Evolutionary conservation across 2,329 filamentous ascomycete species (phyloP).

Genomic region (Chaetomium sp.): DNA sequence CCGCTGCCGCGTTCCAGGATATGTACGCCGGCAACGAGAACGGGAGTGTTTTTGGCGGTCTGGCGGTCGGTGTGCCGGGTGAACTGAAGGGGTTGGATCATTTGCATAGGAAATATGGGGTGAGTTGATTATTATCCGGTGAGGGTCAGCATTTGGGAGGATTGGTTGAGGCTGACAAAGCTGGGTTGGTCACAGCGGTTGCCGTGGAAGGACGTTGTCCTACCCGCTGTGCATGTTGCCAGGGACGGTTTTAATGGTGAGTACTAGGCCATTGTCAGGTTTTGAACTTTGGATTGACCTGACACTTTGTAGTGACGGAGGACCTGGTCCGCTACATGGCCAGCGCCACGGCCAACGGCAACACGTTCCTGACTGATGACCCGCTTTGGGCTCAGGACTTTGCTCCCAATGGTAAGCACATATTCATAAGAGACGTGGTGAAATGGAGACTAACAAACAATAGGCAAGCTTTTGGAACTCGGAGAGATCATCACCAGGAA

Average conservation of each 20-base stretch:
- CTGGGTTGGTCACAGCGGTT: conserved; percentile 30
- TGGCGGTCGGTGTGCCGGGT: conserved; percentile 66
- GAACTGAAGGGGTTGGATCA: conserved; percentile 74
- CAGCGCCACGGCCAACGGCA: conserved; percentile 31
- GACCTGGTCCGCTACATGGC: conserved; percentile 73
- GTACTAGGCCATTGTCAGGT: conserved; percentile 4
- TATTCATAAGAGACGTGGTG: background rate
- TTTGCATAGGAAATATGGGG: conserved; percentile 66
- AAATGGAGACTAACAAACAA: background rate
- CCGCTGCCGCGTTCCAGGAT: conserved; percentile 69
- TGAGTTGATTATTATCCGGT: conserved; percentile 26
- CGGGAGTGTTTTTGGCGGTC: conserved; percentile 63
- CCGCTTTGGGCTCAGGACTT: conserved; percentile 83
- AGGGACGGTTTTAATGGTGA: conserved; percentile 58
- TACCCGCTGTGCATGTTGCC: conserved; percentile 68
- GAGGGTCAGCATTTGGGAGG: no score
- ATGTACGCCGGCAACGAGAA: conserved; percentile 73
- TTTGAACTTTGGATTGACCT: conserved; percentile 12
- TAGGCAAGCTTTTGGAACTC: conserved; percentile 58
- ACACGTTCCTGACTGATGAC: conserved; percentile 66
- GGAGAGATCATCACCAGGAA: conserved; percentile 76
- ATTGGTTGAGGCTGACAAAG: no score
- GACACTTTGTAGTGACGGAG: conserved; percentile 48
- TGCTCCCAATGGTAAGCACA: conserved; percentile 59
- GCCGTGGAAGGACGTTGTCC: conserved; percentile 64